These are phyloP conservation scores for Microthlaspi erraticum DNA, from an alignment of 345 rosid species.

Conservation along the genomic window DNA sequence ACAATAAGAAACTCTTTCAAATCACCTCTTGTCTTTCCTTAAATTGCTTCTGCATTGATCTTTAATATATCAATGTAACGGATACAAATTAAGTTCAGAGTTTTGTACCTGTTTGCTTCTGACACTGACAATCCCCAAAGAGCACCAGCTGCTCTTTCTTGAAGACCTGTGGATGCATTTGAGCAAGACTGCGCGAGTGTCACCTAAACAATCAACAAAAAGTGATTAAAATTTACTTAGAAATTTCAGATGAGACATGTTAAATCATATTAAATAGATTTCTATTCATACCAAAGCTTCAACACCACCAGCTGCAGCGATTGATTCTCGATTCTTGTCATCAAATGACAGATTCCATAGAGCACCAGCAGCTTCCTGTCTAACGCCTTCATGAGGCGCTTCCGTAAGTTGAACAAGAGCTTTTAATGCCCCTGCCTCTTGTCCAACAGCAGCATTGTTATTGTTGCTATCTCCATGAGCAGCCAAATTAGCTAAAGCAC, in stretches of 20 bases:
- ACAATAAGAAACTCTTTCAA: conserved; percentile 2
- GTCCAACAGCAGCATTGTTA: conserved; percentile 94
- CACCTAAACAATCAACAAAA: conserved; percentile 56
- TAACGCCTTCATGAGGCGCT: conserved; percentile 92
- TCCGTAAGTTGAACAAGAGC: conserved; percentile 86
- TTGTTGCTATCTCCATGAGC: conserved; percentile 96
- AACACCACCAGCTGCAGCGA: conserved; percentile 84
- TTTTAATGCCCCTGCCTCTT: conserved; percentile 92
- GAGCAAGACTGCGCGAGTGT: conserved; percentile 84
- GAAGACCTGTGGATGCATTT: conserved; percentile 91
- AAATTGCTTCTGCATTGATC: conserved; percentile 12
- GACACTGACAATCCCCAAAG: conserved; percentile 97
- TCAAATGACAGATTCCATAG: conserved; percentile 83
- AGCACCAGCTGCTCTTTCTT: conserved; percentile 99
- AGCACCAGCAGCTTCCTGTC: conserved; percentile 93
- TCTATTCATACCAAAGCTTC: conserved; percentile 76
- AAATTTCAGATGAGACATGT: conserved; percentile 3
- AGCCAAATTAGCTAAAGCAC: conserved; percentile 93
- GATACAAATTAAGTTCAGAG: conserved; percentile 5
- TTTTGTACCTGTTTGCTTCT: conserved; percentile 77
- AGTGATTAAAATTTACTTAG: conserved; percentile 20
- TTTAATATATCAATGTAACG: neutral
- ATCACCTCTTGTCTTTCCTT: neutral
- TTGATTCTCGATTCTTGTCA: conserved; percentile 83
- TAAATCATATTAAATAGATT: conserved; percentile 2